Conservation (phyloP, 225 moss, liverwort and hornwort genomes). For the Physcomitrium patens region DNA sequence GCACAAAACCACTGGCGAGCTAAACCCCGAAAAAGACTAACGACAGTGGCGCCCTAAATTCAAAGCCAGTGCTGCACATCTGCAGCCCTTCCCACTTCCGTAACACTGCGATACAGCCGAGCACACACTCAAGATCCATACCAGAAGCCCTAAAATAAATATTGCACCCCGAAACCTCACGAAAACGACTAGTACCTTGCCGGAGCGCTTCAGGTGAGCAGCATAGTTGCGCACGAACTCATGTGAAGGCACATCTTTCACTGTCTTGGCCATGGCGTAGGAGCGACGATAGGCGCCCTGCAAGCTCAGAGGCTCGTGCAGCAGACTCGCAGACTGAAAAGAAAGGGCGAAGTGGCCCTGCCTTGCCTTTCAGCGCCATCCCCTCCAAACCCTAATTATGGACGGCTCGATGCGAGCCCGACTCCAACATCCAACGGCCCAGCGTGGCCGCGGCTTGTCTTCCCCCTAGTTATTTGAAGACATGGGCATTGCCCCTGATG, state of each 20-base stretch:
- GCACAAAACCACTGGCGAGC: too few relatives aligned
- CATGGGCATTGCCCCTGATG: too few relatives aligned
- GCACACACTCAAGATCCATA: not conserved
- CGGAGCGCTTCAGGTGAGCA: constrained; percentile 56
- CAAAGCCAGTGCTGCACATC: too few relatives aligned
- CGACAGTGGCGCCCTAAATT: too few relatives aligned
- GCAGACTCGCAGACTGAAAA: constrained; percentile 15
- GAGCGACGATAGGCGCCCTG: not conserved
- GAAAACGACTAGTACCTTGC: constrained; percentile 33
- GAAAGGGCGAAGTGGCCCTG: not conserved
- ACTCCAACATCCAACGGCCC: not conserved
- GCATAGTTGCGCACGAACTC: too few relatives aligned
- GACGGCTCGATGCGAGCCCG: not conserved
- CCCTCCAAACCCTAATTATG: constrained; percentile 17
- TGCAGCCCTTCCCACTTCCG: too few relatives aligned
- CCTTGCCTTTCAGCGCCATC: constrained; percentile 12
- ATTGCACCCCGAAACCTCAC: too few relatives aligned
- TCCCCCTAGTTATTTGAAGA: too few relatives aligned
- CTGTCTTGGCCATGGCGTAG: constrained; percentile 47
- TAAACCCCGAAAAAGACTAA: too few relatives aligned
- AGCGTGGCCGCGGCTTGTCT: not conserved
- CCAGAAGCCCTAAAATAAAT: not conserved
- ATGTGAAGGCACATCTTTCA: constrained; percentile 44
- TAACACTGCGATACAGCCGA: too few relatives aligned
- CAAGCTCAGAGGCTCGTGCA: not conserved